Evolutionary conservation across 2,329 filamentous ascomycete species (phyloP).

Genomic region (Whalleya microplaca): DNA sequence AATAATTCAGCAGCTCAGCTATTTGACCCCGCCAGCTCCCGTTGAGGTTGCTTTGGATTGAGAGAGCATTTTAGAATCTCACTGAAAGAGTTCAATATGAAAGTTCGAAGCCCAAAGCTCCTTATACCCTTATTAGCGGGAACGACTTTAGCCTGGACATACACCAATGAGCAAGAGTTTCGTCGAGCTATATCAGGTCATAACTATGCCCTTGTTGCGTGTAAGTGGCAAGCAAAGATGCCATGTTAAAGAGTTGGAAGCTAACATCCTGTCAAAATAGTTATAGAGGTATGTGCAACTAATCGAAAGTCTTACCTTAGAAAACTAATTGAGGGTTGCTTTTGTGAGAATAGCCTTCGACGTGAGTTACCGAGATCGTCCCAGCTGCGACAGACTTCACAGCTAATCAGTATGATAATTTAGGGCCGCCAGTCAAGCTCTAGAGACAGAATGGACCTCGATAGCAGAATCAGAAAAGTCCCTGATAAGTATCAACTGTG

Average conservation of each 20-base stretch:
- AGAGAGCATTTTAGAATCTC: neutral
- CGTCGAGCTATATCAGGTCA: conserved; percentile 31
- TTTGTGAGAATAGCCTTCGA: conserved; percentile 29
- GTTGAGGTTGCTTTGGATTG: neutral
- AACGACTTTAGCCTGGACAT: conserved; percentile 29
- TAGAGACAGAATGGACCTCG: conserved; percentile 42
- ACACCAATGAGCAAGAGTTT: conserved; percentile 31
- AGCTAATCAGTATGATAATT: conserved; percentile 3
- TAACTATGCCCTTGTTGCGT: conserved; percentile 35
- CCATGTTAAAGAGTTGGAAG: neutral
- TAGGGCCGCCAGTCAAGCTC: conserved; percentile 37
- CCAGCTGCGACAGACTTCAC: neutral
- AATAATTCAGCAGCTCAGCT: conserved; percentile 19
- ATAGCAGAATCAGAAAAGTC: conserved; percentile 28
- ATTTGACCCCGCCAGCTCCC: conserved; percentile 26
- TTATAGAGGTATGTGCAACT: conserved; percentile 27
- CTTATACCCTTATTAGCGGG: conserved; percentile 12
- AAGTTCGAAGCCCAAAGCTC: conserved; percentile 14
- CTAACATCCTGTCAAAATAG: conserved; percentile 9
- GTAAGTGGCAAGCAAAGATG: conserved; percentile 27
- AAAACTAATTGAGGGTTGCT: neutral
- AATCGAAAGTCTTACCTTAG: neutral
- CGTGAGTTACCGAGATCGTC: conserved; percentile 25
- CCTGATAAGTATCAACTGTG: conserved; percentile 48
- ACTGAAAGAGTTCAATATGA: conserved; percentile 23